Evolutionary conservation across 2,329 filamentous ascomycete species (phyloP), one percentile per base, ranked within the genome.

Genomic region (Colletotrichum tanaceti): DNA sequence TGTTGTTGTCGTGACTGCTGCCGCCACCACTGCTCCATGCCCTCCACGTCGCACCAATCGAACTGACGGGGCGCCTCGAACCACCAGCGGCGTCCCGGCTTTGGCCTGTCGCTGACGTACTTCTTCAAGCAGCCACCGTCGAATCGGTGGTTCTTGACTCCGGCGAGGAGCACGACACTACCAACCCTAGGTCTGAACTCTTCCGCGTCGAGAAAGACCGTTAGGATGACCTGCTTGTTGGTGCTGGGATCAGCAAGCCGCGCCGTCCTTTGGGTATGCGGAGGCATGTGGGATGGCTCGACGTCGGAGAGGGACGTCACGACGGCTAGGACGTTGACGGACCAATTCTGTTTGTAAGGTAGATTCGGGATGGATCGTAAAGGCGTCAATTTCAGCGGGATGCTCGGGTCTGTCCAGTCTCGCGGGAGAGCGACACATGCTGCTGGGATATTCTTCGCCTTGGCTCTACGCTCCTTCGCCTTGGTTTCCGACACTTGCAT

Each of bases 331-430:
- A 87, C 77, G 70, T 88, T 88, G 74, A 85, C 81, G 53, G 83
- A 84, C 86, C 85, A 89, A 73, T 88, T 88, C 67, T 87, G 85
- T 61, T 83, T 83, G 75, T 86, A 88, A 1, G 85, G 86, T 1
- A 88, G 80, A 68, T 82, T 77, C 0, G 85, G 84, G 57, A 88
- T 83, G 7, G 81, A 78, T 54, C 79, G 79, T 14, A 88, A 78
- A 4, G 79, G 79, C 0, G 85, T 87, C 35, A 88, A 82, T 71
- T 85, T 87, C 18, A 87, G 77, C 0, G 85, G 84, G 0, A 75
- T 77, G 32, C 79, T 78, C 0, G 75, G 78, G 58, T 84, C 74
- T 59, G 80, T 77, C 76, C 80, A 82, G 59, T 81, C 77, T 67
- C 79, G 80, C 3, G 83, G 78, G 3, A 82, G 75, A 3, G 79